These are phyloP conservation scores for Marasmius fiardii DNA, from an alignment of 1,284 basidiomycete genomes.

Conservation along the genomic window DNA sequence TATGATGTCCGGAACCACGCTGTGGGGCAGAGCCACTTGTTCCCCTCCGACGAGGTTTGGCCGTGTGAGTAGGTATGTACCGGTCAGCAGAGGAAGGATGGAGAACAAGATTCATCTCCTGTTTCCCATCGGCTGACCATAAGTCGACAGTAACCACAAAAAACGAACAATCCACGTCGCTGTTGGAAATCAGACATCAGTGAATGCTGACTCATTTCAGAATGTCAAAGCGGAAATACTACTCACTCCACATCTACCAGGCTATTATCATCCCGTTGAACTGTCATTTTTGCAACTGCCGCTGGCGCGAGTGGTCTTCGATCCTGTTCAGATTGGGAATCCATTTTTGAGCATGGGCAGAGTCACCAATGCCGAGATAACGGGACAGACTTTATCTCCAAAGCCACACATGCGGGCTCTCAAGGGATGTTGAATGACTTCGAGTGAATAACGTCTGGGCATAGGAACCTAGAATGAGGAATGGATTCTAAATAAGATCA, in stretches of 20 bases:
- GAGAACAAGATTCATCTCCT: constrained; percentile 83
- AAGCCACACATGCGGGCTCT: constrained; percentile 93
- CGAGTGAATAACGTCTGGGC: constrained; percentile 73
- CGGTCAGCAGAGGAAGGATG: constrained; percentile 79
- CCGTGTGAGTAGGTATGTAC: constrained; percentile 51
- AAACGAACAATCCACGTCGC: constrained; percentile 82
- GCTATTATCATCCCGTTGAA: constrained; percentile 63
- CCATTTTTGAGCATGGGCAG: constrained; percentile 3
- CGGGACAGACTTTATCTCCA: constrained; percentile 77
- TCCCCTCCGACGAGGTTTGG: constrained; percentile 50
- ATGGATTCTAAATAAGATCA: constrained; percentile 11
- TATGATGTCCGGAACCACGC: constrained; percentile 40
- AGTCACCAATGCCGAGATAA: neutral
- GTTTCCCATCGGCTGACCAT: constrained; percentile 77
- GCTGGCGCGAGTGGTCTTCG: constrained; percentile 87
- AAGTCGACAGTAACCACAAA: constrained; percentile 87
- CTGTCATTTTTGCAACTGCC: constrained; percentile 80
- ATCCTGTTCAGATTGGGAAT: constrained; percentile 54
- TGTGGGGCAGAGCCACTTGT: constrained; percentile 31
- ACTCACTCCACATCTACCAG: constrained; percentile 77
- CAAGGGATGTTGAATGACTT: constrained; percentile 83
- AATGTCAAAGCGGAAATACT: neutral
- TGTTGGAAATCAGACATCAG: constrained; percentile 31
- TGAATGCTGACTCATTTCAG: constrained; percentile 3
- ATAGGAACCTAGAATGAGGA: constrained; percentile 7